A percentile compares a stretch with the other conserved stretches of the same genome.
These are phyloP conservation scores for Apophysomyces trapeziformis DNA, from an alignment of 371 early-diverging fungal genomes.

Conservation along the genomic window DNA sequence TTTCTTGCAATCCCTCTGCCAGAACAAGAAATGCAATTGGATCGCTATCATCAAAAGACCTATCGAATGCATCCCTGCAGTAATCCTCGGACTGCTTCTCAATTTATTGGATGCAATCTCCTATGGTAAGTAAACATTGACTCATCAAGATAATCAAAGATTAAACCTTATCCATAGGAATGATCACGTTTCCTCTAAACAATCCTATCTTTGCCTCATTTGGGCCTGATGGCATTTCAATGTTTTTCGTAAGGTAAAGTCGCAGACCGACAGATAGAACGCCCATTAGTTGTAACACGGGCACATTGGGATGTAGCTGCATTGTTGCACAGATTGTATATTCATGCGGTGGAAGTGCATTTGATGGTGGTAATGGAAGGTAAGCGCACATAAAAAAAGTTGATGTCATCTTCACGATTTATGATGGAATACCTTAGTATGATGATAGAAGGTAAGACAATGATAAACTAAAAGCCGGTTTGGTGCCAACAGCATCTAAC, in stretches of 20 bases:
- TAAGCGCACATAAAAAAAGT: slow-evolving; percentile 18
- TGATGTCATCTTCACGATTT: slow-evolving; percentile 4
- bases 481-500: too few relatives aligned
- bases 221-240: slow-evolving; percentile 92
- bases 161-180: slow-evolving; percentile 47
- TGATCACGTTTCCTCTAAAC: slow-evolving; percentile 91
- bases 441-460: slow-evolving; percentile 87
- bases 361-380: slow-evolving; percentile 90
- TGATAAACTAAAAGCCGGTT: too few relatives aligned
- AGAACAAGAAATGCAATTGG: neutral
- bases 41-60: slow-evolving; percentile 31
- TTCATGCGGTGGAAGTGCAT: slow-evolving; percentile 83
- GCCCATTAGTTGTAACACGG: neutral
- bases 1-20: neutral
- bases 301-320: slow-evolving; percentile 52
- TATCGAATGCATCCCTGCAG: slow-evolving; percentile 82
- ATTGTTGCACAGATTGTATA: slow-evolving; percentile 85
- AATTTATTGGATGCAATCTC: slow-evolving; percentile 93
- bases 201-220: slow-evolving; percentile 76
- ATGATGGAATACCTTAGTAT: slow-evolving; percentile 52
- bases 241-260: slow-evolving; percentile 85
- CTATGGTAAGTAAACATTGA: slow-evolving; percentile 59
- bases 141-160: neutral
- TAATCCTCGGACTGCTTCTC: slow-evolving; percentile 84
- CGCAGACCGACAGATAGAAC: neutral